A percentile compares a stretch with the other conserved stretches of the same genome.
Evolutionary conservation across 2,329 filamentous ascomycete species (phyloP).

Genomic region (Myriangium duriaei): DNA sequence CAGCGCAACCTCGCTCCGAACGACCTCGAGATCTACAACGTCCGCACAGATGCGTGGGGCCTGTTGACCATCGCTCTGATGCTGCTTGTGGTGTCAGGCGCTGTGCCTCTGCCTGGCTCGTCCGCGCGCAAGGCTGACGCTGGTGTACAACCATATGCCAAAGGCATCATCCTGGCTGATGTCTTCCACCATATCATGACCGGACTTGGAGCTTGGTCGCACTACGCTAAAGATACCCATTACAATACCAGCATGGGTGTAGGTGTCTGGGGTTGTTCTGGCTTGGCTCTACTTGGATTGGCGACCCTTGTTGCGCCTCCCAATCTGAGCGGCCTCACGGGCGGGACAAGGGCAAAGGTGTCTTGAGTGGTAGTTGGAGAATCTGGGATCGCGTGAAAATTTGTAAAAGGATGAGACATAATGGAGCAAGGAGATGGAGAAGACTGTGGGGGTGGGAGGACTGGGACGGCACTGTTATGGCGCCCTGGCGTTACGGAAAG

Average conservation of each 20-base stretch:
- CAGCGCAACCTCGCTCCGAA: conserved; percentile 17
- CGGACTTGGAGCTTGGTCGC: conserved; percentile 21
- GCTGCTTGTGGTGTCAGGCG: conserved; percentile 21
- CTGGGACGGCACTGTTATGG: too few species aligned
- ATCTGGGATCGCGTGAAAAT: too few species aligned
- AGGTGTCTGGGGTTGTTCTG: conserved; percentile 23
- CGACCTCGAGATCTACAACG: conserved; percentile 27
- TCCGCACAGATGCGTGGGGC: conserved; percentile 24
- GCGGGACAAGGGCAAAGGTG: conserved; percentile 9
- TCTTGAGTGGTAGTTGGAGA: too few species aligned
- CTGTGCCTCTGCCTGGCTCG: conserved; percentile 18
- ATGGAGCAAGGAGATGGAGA: too few species aligned
- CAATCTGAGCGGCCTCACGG: conserved; percentile 14
- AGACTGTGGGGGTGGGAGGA: too few species aligned
- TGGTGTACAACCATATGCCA: conserved; percentile 18
- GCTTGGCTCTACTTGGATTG: conserved; percentile 18
- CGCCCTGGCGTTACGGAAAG: too few species aligned
- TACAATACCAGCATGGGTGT: conserved; percentile 24
- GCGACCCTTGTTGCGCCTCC: conserved; percentile 14
- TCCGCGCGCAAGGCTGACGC: background rate
- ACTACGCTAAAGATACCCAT: conserved; percentile 21
- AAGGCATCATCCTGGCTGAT: conserved; percentile 20
- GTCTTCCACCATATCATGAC: conserved; percentile 25
- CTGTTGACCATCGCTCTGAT: conserved; percentile 21
- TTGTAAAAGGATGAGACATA: too few species aligned